Conservation (phyloP, 139 green algal genomes). For the Chlorella ohadii region DNA sequence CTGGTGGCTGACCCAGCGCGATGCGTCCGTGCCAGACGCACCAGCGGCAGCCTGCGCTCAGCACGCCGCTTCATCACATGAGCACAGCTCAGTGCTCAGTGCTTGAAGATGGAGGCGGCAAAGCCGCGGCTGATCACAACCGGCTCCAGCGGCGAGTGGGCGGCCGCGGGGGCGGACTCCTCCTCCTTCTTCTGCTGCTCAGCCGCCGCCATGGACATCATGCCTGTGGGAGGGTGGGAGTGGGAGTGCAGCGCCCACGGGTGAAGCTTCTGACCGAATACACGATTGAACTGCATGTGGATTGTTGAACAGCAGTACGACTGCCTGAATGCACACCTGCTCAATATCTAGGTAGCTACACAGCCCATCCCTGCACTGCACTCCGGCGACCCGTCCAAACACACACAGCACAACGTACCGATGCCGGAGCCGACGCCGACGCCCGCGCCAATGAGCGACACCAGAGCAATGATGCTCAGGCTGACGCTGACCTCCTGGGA, state of each 20-base stretch:
- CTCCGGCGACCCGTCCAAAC: too few relatives aligned
- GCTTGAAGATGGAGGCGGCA: conserved; percentile 12
- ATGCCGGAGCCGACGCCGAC: conserved; percentile 61
- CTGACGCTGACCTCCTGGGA: conserved; percentile 49
- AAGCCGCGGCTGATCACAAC: conserved; percentile 9
- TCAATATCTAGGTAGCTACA: too few relatives aligned
- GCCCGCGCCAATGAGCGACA: conserved; percentile 58
- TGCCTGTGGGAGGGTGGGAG: conserved; percentile 26
- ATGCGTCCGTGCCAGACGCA: too few relatives aligned
- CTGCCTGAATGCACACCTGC: too few relatives aligned
- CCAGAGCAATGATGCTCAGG: conserved; percentile 61
- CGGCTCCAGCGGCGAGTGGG: background rate
- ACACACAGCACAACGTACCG: background rate
- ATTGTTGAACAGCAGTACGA: too few relatives aligned
- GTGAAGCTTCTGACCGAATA: background rate
- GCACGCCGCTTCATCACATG: too few relatives aligned
- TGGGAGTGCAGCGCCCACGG: background rate
- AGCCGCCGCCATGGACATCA: conserved; percentile 51
- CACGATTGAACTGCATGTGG: too few relatives aligned
- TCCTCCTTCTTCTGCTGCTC: conserved; percentile 56
- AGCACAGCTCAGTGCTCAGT: background rate
- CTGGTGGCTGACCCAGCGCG: too few relatives aligned
- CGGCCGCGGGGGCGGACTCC: background rate
- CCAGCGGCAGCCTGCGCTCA: too few relatives aligned
- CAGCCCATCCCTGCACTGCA: too few relatives aligned